These are phyloP conservation scores for Candida jianshihensis DNA, from an alignment of 805 yeast genomes.

Conservation along the genomic window DNA sequence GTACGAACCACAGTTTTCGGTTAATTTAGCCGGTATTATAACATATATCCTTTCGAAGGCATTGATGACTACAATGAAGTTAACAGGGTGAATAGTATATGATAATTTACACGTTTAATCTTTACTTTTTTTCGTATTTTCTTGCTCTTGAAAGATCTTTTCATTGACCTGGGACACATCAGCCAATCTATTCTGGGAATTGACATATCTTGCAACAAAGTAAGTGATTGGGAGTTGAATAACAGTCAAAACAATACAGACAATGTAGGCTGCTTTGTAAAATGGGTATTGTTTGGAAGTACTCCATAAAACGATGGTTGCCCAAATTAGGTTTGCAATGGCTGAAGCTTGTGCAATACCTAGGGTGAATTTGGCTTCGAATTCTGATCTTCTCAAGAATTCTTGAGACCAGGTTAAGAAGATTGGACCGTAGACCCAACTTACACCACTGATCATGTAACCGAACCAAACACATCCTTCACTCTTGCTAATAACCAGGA, in stretches of 20 bases:
- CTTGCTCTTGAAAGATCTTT: too few relatives aligned
- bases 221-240: slow-evolving; percentile 1
- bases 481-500: neutral
- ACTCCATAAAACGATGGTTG: slow-evolving; percentile 1
- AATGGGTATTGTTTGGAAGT: slow-evolving; percentile 1
- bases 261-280: slow-evolving; percentile 2
- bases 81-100: too few relatives aligned
- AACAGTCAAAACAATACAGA: neutral
- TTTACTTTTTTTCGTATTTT: too few relatives aligned
- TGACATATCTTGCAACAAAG: neutral
- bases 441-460: slow-evolving; percentile 1
- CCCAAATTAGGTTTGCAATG: slow-evolving; percentile 2
- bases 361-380: slow-evolving; percentile 1
- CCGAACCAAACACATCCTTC: slow-evolving; percentile 3
- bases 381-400: slow-evolving; percentile 1
- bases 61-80: too few relatives aligned
- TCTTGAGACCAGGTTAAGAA: slow-evolving; percentile 2
- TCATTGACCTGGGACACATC: neutral
- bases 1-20: too few relatives aligned
- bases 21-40: too few relatives aligned
- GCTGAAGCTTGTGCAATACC: slow-evolving; percentile 1
- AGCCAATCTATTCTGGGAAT: neutral
- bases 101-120: too few relatives aligned
- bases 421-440: slow-evolving; percentile 2
- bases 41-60: too few relatives aligned